Evolutionary conservation across 106 monocot genomes (phyloP), one percentile per base, ranked within the genome.

Genomic region (Phalaenopsis aphrodite): DNA sequence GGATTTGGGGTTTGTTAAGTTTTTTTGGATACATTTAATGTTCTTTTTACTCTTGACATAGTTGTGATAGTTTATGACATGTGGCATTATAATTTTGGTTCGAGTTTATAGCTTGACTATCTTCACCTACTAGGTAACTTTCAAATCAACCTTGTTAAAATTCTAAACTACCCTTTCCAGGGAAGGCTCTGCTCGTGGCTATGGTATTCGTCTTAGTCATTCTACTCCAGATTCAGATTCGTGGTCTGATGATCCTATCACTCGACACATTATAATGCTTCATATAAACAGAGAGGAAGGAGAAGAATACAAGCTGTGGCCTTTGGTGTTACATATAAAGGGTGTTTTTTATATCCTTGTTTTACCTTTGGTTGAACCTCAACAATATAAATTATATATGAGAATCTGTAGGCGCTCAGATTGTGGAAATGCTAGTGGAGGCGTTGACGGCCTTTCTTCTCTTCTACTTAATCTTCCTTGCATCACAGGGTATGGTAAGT

Each of bases 401-500:
- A 88, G 55, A 82, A 85, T 94, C 72, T 87, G 84, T 56, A 84
- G 74, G 56, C 78, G 86, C 68, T 79, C 85, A 57, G 87, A 92
- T 73, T 89, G 93, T 85, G 94, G 94, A 80, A 88, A 83, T 77
- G 88, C 79, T 30, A 58, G 82, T 78, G 86, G 78, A 45, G 88
- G 79, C 42, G 80, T 84, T 49, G 77, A 85, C 39, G 87, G 79
- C 24, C 86, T 94, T 21, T 98, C 97, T 42, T 88, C 89, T 55
- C 87, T 94, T 61, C 61, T 98, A 36, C 84, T 94, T 52, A 78
- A 84, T 75, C 94, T 98, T 82, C 97, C 97, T 72, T 98, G 90
- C 86, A 94, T 98, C 87, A 98, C 97, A 94, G 97, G 97, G 94
- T 98, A 97, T 88, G 88, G 96, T 97, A 92, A 94, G 96, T 92